Base-by-base conservation (phyloP, 2,329 filamentous ascomycete genomes). In the Microcera coccophila region DNA sequence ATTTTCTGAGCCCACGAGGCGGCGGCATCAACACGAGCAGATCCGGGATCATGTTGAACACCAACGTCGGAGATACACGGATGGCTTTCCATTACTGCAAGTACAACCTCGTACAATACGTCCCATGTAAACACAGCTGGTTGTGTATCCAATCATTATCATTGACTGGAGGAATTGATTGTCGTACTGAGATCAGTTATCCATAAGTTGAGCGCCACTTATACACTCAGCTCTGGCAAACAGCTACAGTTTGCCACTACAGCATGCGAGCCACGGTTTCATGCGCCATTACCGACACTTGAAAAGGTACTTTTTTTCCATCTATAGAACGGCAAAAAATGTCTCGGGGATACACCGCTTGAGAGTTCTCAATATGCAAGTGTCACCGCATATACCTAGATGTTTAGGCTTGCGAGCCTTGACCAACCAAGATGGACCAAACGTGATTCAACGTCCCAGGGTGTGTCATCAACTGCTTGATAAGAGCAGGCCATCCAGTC, bases 211-310 rank as follows among this genome's bases (percentile, higher is more conserved):
- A 32, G 8, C 29, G 29, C 29, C 29, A 8, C 9, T 32, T 26
- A 32, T 34, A 40, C 38, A 40, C 21, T 32, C 11, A 40, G 22
- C 31, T 40, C 31, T 10, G 28, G 31, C 28, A 26, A 18, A 40
- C 20, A 29, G 17, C 15, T 32, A 8, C 19, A n/a, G 17, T 8
- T 15, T 28, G 18, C 21, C 38, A 40, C 28, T 18, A 19, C 38
- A 34, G 31, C 22, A n/a, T 34, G 15, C 38, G 38, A 40, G 34
- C 33, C 38, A 34, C 28, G 18, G n/a, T 8, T 32, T n/a, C 15
- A 15, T 14, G 5, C 15, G 5, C 29, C 29, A n/a, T 32, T 8
- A 32, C 5, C 5, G 7, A 32, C 29, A 15, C n/a, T 9, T n/a
- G 31, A 19, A 34, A 22, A 26, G 38, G 18, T 20, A 34, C 38